Evolutionary conservation across 441 rosid species (phyloP).

Genomic region (Biscutella laevigata): DNA sequence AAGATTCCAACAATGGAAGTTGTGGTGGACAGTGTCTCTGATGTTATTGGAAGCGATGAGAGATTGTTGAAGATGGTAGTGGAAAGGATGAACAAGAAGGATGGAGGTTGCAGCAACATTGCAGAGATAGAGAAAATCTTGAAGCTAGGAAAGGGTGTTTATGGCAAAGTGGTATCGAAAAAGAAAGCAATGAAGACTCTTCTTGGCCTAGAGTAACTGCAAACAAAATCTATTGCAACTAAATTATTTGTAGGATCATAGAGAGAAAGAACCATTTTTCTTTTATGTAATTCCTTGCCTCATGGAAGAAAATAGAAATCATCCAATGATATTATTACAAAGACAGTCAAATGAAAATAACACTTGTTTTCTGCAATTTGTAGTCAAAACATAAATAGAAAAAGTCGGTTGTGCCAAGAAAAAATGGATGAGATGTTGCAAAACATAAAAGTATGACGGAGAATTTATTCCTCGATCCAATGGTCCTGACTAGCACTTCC

Average conservation of each 20-base stretch:
- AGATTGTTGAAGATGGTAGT: slow-evolving; percentile 42
- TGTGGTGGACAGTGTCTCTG: slow-evolving; percentile 55
- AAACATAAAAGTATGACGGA: too few relatives aligned
- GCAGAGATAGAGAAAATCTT: slow-evolving; percentile 45
- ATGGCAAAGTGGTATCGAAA: slow-evolving; percentile 56
- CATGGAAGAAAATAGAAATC: slow-evolving; percentile 14
- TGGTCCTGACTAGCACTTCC: slow-evolving; percentile 21
- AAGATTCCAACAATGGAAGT: slow-evolving; percentile 47
- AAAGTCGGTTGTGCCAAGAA: neutral
- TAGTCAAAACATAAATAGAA: neutral
- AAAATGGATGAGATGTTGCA: too few relatives aligned
- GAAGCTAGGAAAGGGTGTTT: slow-evolving; percentile 51
- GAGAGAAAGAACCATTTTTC: slow-evolving; percentile 1
- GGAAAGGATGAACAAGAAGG: slow-evolving; percentile 35
- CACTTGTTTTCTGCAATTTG: neutral
- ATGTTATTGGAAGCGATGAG: slow-evolving; percentile 64
- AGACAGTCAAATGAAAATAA: neutral
- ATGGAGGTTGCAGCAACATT: slow-evolving; percentile 20
- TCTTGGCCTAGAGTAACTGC: slow-evolving; percentile 25
- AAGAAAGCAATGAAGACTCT: slow-evolving; percentile 61
- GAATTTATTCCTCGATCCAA: slow-evolving; percentile 23
- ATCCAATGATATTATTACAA: slow-evolving; percentile 26
- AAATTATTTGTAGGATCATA: neutral
- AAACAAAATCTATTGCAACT: neutral
- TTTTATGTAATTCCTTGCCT: slow-evolving; percentile 19